Percentiles rank a stretch among this genome's conserved stretches.
These are phyloP conservation scores for Boletellus deceptivus DNA, from an alignment of 1,284 basidiomycete genomes.

Conservation along the genomic window DNA sequence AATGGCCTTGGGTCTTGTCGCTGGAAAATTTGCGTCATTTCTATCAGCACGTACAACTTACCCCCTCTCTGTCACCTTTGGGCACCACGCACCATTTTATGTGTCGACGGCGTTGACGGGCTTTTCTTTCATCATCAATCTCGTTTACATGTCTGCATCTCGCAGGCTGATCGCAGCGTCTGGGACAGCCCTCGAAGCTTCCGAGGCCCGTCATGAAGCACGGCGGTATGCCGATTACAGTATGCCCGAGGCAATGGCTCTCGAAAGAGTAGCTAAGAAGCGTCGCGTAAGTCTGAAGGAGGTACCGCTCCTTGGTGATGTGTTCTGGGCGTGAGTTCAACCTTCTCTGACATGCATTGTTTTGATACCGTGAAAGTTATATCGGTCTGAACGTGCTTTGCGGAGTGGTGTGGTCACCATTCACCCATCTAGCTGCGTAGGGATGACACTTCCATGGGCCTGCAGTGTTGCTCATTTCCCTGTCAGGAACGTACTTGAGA, in stretches of 20 bases:
- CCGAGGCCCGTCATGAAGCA: slow-evolving; percentile 56
- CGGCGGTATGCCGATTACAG: slow-evolving; percentile 41
- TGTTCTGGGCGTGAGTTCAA: slow-evolving; percentile 71
- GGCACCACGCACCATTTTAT: slow-evolving; percentile 71
- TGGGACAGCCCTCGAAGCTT: slow-evolving; percentile 62
- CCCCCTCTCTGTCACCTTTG: slow-evolving; percentile 67
- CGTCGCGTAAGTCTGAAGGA: slow-evolving; percentile 57
- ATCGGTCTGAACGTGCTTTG: slow-evolving; percentile 70
- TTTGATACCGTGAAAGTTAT: slow-evolving; percentile 45
- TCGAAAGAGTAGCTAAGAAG: slow-evolving; percentile 64
- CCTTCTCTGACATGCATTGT: background rate
- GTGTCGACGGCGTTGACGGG: slow-evolving; percentile 62
- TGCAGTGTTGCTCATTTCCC: slow-evolving; percentile 5
- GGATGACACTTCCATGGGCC: slow-evolving; percentile 21
- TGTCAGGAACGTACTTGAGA: slow-evolving; percentile 70
- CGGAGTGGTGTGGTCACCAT: slow-evolving; percentile 78
- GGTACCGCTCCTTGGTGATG: slow-evolving; percentile 66
- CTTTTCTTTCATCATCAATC: slow-evolving; percentile 65
- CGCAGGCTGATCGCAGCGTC: slow-evolving; percentile 60
- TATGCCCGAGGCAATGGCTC: slow-evolving; percentile 58
- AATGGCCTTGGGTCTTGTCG: slow-evolving; percentile 75
- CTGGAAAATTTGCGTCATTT: slow-evolving; percentile 75
- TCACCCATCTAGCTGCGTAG: slow-evolving; percentile 73
- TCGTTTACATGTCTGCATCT: slow-evolving; percentile 62
- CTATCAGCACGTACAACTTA: slow-evolving; percentile 72